Evolutionary conservation across 2,329 filamentous ascomycete species (phyloP), one percentile per base, ranked within the genome.

Genomic region (Cyphellophora attinorum): DNA sequence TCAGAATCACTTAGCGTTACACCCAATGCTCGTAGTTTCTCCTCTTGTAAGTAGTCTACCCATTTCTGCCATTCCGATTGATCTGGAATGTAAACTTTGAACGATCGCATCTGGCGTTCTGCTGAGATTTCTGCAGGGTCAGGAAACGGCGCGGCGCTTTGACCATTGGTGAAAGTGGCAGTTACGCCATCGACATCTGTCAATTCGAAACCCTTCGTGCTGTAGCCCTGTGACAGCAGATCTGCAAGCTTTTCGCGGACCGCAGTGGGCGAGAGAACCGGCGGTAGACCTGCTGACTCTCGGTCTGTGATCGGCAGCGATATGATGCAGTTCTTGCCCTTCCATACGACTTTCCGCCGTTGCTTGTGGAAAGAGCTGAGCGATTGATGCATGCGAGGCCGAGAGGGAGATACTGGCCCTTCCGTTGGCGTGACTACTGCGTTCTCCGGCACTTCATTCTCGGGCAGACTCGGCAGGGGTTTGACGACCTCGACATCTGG

Each of bases 11-110:
- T 83, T 41, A 84, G 70, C 12, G 77, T 86, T 10, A 96, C 91
- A 45, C 91, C 91, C 36, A 98, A 70, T 33, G 89, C 88, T 41
- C 86, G 79, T 34, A 98, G 68, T 61, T 95, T 98, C 41, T 89
- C 85, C 62, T 98, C 91, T 47, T 84, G 78, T 21, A 96, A 65
- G 46, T 81, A 79, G 35, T 81, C 74, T 39, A 88, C 81, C 57
- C 96, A 94, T 16, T 76, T 68, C 51, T 85, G 81, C 79, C 80
- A 84, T 49, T 74, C 70, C 27, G 54, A 62, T 48, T 59, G 58
- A 40, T 67, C 52, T 4, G 64, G 63, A 39, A 68, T 60, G 12
- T 52, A 57, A 37, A 68, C 54, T 8, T 47, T 46, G 38, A 51
- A 59, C 6, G 49, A 47, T 19, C 51, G 50, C 11, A 49, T 37